Evolutionary conservation across 2,329 filamentous ascomycete species (phyloP), one percentile per base, ranked within the genome.

Genomic region (Grosmannia clavigera): DNA sequence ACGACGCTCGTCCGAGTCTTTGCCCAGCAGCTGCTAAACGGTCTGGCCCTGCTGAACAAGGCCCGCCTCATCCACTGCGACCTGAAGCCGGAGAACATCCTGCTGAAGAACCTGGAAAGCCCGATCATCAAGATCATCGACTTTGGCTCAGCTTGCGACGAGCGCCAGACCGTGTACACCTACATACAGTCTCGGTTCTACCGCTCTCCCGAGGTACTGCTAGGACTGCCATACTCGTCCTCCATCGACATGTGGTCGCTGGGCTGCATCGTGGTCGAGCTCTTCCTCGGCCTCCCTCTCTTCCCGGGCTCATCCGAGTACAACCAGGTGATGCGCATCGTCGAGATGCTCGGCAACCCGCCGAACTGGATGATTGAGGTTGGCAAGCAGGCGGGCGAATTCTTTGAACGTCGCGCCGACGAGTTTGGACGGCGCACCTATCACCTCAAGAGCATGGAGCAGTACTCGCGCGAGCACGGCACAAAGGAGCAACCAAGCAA

Each of bases 51-150:
- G 63, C 77, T 99, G 64, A 96, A 96, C 75, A 99, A 97, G 75
- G 94, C 94, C 38, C 89, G 94, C 64, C 75, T 99, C 67, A 99
- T 99, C 67, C 94, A 99, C 73, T 99, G 94, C 73, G 94, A 99
- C 78, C 73, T 99, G 71, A 99, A 99, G 72, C 94, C 94, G 0
- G 94, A 99, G 73, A 99, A 99, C 67, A 99, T 99, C 61, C 75
- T 99, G 52, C 78, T 99, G 59, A 99, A 99, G 74, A 99, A 99
- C 70, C 84, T 99, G 51, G 94, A 99, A 72, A 97, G 92, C 68
- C 94, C 94, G 3, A 97, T 99, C 66, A 99, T 99, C 81, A 99
- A 99, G 74, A 96, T 99, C 69, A 99, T 99, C 71, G 94, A 99
- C 79, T 99, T 99, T 70, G 94, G 94, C 52, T 99, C 94, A 46